Percentiles rank a stretch among this genome's conserved stretches.
phyloP scores from a whole-genome alignment of 371 early-diverging fungal species.

The Mucor lusitanicus region DNA sequence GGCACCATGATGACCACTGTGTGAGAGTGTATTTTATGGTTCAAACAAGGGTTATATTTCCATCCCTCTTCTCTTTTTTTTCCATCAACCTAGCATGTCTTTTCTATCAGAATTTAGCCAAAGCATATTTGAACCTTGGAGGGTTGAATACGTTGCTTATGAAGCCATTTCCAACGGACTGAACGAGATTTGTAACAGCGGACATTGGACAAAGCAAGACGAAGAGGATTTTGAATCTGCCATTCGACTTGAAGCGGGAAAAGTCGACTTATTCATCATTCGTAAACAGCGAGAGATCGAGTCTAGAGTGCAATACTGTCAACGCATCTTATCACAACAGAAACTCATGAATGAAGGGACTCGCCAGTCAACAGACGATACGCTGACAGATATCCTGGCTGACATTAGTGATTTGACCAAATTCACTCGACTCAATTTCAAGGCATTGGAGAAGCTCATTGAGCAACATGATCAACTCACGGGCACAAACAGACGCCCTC shows the following conservation, averaged over 20 bases:
- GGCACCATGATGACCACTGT: not conserved
- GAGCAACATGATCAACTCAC: conserved; percentile 76
- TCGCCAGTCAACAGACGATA: conserved; percentile 35
- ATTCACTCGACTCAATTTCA: conserved; percentile 92
- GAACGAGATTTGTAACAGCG: conserved; percentile 48
- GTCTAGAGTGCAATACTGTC: conserved; percentile 78
- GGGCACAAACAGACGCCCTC: conserved; percentile 6
- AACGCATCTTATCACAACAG: conserved; percentile 32
- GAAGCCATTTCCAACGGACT: conserved; percentile 77
- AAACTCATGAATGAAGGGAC: not conserved
- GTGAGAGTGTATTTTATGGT: not conserved
- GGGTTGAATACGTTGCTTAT: conserved; percentile 84
- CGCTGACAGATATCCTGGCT: conserved; percentile 73
- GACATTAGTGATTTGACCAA: conserved; percentile 90
- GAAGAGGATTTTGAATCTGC: conserved; percentile 86
- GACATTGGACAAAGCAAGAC: conserved; percentile 64
- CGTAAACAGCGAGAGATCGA: conserved; percentile 86
- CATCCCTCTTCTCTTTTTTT: not conserved
- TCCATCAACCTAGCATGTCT: conserved; percentile 60
- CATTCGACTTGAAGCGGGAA: conserved; percentile 86
- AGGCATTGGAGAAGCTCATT: conserved; percentile 91
- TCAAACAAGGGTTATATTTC: not conserved
- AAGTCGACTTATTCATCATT: conserved; percentile 61
- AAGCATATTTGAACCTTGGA: conserved; percentile 77
- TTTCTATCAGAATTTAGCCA: conserved; percentile 77